Evolutionary conservation across 805 yeast genomes (phyloP).

Genomic region (Debaryomyces tyrocola): DNA sequence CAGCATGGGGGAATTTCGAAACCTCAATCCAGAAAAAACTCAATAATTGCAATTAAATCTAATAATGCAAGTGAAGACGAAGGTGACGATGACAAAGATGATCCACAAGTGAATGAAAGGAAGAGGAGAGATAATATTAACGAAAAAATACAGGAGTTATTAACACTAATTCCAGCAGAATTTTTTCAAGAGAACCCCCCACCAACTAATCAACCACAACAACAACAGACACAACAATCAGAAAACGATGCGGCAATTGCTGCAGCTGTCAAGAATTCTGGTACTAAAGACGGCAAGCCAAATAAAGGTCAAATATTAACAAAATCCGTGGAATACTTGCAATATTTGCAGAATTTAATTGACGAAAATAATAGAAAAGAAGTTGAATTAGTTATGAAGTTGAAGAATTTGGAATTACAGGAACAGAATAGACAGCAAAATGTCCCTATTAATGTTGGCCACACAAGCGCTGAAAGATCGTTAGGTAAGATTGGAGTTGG

Average conservation of each 20-base stretch:
- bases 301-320: slow-evolving; percentile 80
- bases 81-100: slow-evolving; percentile 23
- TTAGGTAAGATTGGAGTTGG: slow-evolving; percentile 82
- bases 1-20: slow-evolving; percentile 35
- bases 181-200: slow-evolving; percentile 31
- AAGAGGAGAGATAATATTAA: slow-evolving; percentile 45
- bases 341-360: slow-evolving; percentile 64
- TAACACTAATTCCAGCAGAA: slow-evolving; percentile 36
- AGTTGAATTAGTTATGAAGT: slow-evolving; percentile 64
- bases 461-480: slow-evolving; percentile 79
- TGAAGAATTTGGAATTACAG: slow-evolving; percentile 55
- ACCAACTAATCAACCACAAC: slow-evolving; percentile 8
- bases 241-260: slow-evolving; percentile 25
- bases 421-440: slow-evolving; percentile 37
- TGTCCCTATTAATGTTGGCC: slow-evolving; percentile 41
- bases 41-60: slow-evolving; percentile 25
- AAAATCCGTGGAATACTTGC: slow-evolving; percentile 73
- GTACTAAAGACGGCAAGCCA: slow-evolving; percentile 82
- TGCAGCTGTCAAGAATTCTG: slow-evolving; percentile 38
- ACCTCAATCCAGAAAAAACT: slow-evolving; percentile 38
- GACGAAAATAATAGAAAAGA: slow-evolving; percentile 79
- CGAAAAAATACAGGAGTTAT: slow-evolving; percentile 44
- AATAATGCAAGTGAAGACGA: slow-evolving; percentile 17
- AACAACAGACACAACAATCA: not conserved
- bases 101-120: slow-evolving; percentile 40